phyloP scores from a whole-genome alignment of 345 rosid genomes.

The Corymbia maculata region DNA sequence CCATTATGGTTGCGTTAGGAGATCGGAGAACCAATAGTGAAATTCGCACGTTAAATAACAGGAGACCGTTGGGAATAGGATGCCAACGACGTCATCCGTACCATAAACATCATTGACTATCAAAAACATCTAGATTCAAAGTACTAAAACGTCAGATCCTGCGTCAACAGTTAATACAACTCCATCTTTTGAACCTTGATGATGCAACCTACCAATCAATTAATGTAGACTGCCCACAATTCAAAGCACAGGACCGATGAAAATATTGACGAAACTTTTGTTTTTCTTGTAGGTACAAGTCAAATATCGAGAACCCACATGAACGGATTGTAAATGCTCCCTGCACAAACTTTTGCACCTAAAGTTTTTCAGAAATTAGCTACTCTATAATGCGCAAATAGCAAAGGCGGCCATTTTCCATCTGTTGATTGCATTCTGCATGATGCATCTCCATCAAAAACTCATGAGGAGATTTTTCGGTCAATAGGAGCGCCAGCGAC shows the following conservation, averaged over 20 bases:
- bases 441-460: neutral
- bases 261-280: neutral
- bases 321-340: neutral
- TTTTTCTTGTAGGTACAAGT: neutral
- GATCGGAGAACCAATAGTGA: neutral
- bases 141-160: neutral
- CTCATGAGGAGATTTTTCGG: neutral
- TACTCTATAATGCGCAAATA: neutral
- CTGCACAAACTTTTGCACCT: neutral
- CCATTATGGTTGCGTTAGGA: neutral
- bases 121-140: neutral
- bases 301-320: neutral
- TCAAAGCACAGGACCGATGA: neutral
- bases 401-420: neutral
- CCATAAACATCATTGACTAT: neutral
- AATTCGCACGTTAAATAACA: neutral
- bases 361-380: neutral
- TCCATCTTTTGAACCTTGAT: neutral
- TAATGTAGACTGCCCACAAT: neutral
- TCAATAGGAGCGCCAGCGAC: too few relatives aligned
- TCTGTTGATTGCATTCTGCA: neutral
- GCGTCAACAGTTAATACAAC: neutral
- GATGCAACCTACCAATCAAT: neutral
- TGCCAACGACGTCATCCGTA: neutral
- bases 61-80: neutral